Base-by-base conservation (phyloP, 305 asterid species). In the Fraxinus platypoda region DNA sequence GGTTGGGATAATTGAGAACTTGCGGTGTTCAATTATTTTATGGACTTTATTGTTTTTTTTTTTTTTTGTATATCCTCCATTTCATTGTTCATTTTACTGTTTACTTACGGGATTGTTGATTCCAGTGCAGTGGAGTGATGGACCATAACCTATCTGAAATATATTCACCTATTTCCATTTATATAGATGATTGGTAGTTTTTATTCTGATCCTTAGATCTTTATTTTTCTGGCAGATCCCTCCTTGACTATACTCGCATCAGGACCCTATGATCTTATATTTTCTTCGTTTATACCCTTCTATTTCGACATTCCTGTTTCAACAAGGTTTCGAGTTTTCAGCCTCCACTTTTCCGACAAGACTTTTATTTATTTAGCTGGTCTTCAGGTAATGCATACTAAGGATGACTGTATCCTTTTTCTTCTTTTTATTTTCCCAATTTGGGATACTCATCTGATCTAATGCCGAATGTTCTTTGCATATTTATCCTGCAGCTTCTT, bases 281-380 rank as follows among this genome's bases (percentile, higher is more conserved):
- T 97, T 87, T 89, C 98, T 82, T 95, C 98, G 66, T 95, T 97
- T 81, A 92, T 97, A 70, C 99, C 99, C 72, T 97, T 95, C 88
- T 95, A 82, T 87, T 95, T 95, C 74, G 99, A 97, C 90, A 97
- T 97, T 82, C 99, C 98, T n/a, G 90, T 95, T 81, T 91, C 99
- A 54, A 95, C 98, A 26, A 92, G 93, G 85, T 95, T 95, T 85
- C 98, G 94, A 33, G 91, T 91, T 74, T 85, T 90, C 62, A 84
- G 89, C 80, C 88, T 95, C 84, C 94, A 89, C 86, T 95, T 97
- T 90, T 97, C 99, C 8, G 98, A 97, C 94, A 97, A 97, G 92
- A 86, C 97, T 34, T 95, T 97, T 77, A 93, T 97, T 76, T 97
- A 97, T 88, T 91, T 94, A 85, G 99, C 98, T 59, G 99, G 99